Base-by-base conservation (phyloP, 202 grass and related monocot genomes). In the Sporobolus alterniflorus region DNA sequence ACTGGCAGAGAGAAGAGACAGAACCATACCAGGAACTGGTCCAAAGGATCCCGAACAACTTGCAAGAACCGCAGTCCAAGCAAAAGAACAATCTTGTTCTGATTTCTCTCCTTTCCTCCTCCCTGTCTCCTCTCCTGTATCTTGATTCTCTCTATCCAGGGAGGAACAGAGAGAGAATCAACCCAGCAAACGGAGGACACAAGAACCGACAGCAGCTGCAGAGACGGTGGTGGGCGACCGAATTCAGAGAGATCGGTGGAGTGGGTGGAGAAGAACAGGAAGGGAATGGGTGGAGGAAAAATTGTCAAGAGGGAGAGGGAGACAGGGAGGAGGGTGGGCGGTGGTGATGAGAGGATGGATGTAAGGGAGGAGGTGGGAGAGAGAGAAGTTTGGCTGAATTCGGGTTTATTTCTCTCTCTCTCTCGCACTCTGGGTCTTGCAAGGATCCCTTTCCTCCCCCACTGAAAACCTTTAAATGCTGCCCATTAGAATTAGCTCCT, bases 241-340 rank as follows among this genome's bases (percentile, higher is more conserved):
- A 91, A 72, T 84, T 91, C 30, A 56, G 70, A 84, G 75, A 80
- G 76, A 81, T 84, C 80, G 84, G 66, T 33, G 78, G 64, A 71
- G 79, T 79, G 83, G 84, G 64, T 76, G 84, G 84, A 84, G 88
- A 83, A 25, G 80, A 64, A 62, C 39, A 70, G 75, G 79, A 63
- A 48, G 68, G 24, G 74, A 91, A 87, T 66, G 89, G 84, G 84
- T 87, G 89, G 89, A 90, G 89, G 84, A 87, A 87, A 87, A 28
- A 74, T 82, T 65, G 84, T 80, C 64, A 87, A 85, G 77, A 46
- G 69, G 68, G 42, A 42, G 68, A 83, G 54, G 65, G 82, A 75
- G 42, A 46, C 54, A 28, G 50, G 65, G n/a, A 40, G 71, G 44
- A 39, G 43, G 66, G 67, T 56, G 68, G 79, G 50, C 43, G 54